phyloP scores from a whole-genome alignment of 176 grass and related monocot species.

The Chrysopogon serrulatus region DNA sequence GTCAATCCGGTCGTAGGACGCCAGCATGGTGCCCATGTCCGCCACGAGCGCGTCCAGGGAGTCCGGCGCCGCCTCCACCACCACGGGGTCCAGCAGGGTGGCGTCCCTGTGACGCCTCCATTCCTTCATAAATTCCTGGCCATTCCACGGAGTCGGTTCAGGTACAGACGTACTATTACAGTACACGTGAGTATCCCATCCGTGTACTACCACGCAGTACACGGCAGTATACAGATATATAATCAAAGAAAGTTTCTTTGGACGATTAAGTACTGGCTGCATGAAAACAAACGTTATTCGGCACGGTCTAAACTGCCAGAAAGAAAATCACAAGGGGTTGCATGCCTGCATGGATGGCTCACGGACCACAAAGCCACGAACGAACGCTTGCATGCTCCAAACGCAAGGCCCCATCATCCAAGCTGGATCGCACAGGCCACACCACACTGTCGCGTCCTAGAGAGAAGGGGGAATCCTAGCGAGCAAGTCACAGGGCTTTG shows the following conservation, averaged over 20 bases:
- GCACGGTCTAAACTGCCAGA: background rate
- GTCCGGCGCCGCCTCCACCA: constrained; percentile 72
- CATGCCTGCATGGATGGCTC: background rate
- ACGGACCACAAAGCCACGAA: constrained; percentile 29
- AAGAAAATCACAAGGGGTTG: background rate
- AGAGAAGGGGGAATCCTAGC: constrained; percentile 21
- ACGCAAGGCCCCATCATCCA: constrained; percentile 1
- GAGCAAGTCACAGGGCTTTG: background rate
- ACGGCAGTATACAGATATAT: background rate
- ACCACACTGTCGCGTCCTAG: background rate
- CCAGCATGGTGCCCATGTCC: constrained; percentile 59
- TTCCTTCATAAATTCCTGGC: constrained; percentile 69
- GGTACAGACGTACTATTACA: background rate
- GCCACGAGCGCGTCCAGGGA: constrained; percentile 61
- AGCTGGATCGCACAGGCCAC: constrained; percentile 20
- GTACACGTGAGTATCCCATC: background rate
- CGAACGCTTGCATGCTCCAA: constrained; percentile 16
- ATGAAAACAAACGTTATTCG: background rate
- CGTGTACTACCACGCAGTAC: background rate
- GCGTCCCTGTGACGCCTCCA: constrained; percentile 48
- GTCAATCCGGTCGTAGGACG: constrained; percentile 53
- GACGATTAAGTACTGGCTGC: background rate
- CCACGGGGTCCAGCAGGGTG: constrained; percentile 47
- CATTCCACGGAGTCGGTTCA: background rate
- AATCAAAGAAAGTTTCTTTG: background rate